Evolutionary conservation across 1,139 yeast species (phyloP), one percentile per base, ranked within the genome.

Genomic region (Torulaspora globosa): DNA sequence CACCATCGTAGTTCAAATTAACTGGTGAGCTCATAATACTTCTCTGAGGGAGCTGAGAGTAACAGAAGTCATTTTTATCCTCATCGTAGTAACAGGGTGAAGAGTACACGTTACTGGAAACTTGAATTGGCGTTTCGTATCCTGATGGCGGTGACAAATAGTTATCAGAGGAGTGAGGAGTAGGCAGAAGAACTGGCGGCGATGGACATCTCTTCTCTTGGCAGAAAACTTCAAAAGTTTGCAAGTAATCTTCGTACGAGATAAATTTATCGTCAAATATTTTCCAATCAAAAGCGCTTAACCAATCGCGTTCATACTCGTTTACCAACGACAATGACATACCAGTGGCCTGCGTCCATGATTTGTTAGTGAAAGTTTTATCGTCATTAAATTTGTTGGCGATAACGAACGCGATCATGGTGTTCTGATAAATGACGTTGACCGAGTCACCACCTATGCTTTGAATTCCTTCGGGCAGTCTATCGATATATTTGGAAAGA

Each of bases 301-400:
- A 74, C 97, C 97, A 92, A 41, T 71, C 73, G 48, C 77, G 76
- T 70, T 92, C 98, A 53, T 79, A 71, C 19, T 67, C 62, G 59
- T 90, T 88, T 51, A 92, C 73, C 32, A 74, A 70, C 2, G 60
- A 59, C 44, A 87, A 73, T 12, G 78, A 70, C 53, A 92, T 75
- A 21, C 95, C 95, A 11, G 97, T 86, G 18, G 97, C 97, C 47
- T 89, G 92, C 39, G 89, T 78, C 98, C 98, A 92, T 8, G 96
- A 88, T 62, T 82, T 82, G 70, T 90, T 92, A 51, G 96, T 89
- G 62, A 92, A 92, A 21, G 97, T 92, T 69, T 90, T 89, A 70
- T 92, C 98, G 67, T 92, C 97, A 63, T 90, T 89, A 66, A 89
- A 87, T 69, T 92, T 92, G 71, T 92, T 92, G 37, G 97, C 95